A percentile compares a stretch with the other conserved stretches of the same genome.
Evolutionary conservation across 192 early-diverging fungal species (phyloP).

Genomic region (Coemansia sp.): DNA sequence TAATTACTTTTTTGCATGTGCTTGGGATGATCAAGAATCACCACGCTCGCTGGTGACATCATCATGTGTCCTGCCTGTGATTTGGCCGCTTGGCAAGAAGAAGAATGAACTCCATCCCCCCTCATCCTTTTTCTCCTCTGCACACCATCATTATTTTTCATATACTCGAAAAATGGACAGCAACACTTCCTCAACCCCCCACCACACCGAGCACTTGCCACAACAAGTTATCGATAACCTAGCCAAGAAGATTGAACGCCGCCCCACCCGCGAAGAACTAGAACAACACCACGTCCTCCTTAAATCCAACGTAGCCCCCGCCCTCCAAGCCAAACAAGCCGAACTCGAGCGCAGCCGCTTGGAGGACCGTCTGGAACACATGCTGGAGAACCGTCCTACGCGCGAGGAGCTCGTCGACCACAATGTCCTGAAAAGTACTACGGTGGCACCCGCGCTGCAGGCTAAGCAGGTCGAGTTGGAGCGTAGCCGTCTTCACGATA

Average conservation of each 20-base stretch:
- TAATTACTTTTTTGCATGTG: conserved; percentile 15
- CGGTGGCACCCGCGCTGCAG: conserved; percentile 39
- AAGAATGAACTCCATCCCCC: neutral
- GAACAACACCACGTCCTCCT: conserved; percentile 63
- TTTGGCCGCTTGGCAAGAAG: neutral
- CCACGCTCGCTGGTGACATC: neutral
- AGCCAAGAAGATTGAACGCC: conserved; percentile 56
- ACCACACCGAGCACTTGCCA: conserved; percentile 40
- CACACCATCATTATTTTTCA: neutral
- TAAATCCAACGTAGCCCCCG: conserved; percentile 38
- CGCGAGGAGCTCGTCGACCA: conserved; percentile 56
- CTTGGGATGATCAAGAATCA: neutral
- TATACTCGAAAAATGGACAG: neutral
- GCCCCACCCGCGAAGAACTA: conserved; percentile 57
- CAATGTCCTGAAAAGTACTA: conserved; percentile 59
- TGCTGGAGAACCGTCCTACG: conserved; percentile 60
- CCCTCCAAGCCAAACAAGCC: conserved; percentile 31
- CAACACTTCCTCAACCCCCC: conserved; percentile 44
- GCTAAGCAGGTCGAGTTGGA: conserved; percentile 32
- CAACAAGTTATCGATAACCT: conserved; percentile 54
- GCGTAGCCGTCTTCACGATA: conserved; percentile 49
- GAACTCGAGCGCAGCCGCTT: conserved; percentile 40
- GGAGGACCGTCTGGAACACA: conserved; percentile 57
- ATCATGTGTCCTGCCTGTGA: neutral
- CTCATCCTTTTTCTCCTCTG: neutral